Evolutionary conservation across 352 stramenopile genomes (phyloP), one percentile per base, ranked within the genome.

Genomic region (Phytopythium helicoides): DNA sequence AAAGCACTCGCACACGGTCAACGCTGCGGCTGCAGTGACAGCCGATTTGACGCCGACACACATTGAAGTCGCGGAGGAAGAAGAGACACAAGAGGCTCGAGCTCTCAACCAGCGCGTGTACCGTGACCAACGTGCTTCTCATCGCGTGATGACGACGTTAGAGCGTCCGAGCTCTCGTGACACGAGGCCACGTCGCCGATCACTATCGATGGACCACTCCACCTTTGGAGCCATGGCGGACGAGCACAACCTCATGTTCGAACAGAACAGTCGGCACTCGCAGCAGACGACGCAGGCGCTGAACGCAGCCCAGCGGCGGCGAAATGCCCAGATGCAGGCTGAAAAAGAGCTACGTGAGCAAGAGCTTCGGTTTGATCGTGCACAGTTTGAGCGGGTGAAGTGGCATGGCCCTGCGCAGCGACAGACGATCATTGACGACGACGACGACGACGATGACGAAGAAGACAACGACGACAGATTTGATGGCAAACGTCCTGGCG

Each of bases 1-100:
- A 3, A 77, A 84, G 23, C 70, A 73, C 35, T 84, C 73, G 52
- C 79, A 90, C 42, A 68, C 62, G 60, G 38, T 71, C 60, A 21
- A 54, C 54, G 11, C 63, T 46, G 34, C 63, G 56, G 3, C 54
- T 58, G 25, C 66, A 48, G 15, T 64, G 42, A 22, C 52, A 53
- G 40, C 40, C 0, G 3, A 47, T 22, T n/a, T n/a, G n/a, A 53
- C 66, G 12, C 58, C 33, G 21, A 35, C 38, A 18, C 6, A 28
- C 2, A 33, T 50, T 9, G 59, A 58, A n/a, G 60, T 55, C 16
- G 23, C 51, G 0, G 52, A 34, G 22, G 68, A 58, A 18, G 56
- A n/a, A 16, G 34, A 66, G 41, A 53, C 68, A 23, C 60, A 65
- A 37, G 67, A 4, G 47, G 70, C 21, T 56, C 67, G 16, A 41